These are phyloP conservation scores for Conringia planisiliqua DNA, from an alignment of 345 rosid species.

Conservation along the genomic window DNA sequence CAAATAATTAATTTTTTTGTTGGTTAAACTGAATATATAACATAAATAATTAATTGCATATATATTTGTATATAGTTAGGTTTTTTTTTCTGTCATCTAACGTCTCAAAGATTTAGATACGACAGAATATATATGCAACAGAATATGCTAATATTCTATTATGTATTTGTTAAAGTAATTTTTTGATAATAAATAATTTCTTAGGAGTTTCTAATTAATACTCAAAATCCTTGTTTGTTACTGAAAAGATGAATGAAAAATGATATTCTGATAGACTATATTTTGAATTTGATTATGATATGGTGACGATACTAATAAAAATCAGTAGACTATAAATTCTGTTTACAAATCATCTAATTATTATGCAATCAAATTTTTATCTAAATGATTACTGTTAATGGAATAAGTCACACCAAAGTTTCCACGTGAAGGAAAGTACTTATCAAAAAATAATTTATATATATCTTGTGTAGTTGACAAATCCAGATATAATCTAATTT, in stretches of 20 bases:
- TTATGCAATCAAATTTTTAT: background rate
- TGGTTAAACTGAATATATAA: background rate
- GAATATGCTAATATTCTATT: no score
- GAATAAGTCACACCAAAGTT: slow-evolving; percentile 20
- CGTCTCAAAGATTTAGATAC: no score
- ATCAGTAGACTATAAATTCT: background rate
- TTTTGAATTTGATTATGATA: background rate
- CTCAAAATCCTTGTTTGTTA: background rate
- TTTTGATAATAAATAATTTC: background rate
- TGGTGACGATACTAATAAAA: background rate
- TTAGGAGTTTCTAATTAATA: background rate
- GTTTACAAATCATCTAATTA: background rate
- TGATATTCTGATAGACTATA: background rate
- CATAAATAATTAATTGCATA: background rate
- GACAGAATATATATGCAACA: no score
- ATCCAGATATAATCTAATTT: slow-evolving; percentile 16
- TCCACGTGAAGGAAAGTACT: background rate
- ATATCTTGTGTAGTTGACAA: slow-evolving; percentile 19
- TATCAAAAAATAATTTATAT: background rate
- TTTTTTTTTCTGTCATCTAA: background rate
- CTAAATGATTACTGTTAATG: slow-evolving; percentile 8
- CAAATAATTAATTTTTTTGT: background rate
- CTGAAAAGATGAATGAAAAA: background rate
- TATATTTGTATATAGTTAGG: background rate
- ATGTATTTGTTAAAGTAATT: no score